A percentile compares a stretch with the other conserved stretches of the same genome.
Conservation (phyloP, 371 early-diverging fungal genomes). For the Apophysomyces variabilis region DNA sequence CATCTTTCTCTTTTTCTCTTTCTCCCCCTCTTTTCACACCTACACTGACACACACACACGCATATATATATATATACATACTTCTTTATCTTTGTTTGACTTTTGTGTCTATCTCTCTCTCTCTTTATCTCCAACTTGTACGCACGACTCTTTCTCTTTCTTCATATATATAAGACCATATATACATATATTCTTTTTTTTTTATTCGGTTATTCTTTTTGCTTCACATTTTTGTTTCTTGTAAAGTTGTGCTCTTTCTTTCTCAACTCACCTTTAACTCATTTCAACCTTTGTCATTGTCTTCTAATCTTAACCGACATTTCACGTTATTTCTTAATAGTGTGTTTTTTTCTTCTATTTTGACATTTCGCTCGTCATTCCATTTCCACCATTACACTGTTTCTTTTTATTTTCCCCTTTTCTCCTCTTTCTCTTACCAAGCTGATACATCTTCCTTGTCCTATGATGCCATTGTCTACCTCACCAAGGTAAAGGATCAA, state of each 20-base stretch:
- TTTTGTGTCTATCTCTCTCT: background rate
- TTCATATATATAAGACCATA: background rate
- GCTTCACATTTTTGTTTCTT: background rate
- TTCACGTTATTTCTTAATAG: background rate
- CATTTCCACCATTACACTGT: too few relatives aligned
- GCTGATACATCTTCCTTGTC: background rate
- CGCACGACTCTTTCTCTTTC: background rate
- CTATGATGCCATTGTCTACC: slow-evolving; percentile 6
- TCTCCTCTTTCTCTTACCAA: background rate
- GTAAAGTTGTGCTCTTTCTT: too few relatives aligned
- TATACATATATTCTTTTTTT: background rate
- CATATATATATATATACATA: background rate
- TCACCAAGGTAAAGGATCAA: slow-evolving; percentile 8
- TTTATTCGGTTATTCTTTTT: background rate
- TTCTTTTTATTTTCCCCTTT: too few relatives aligned
- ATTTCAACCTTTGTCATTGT: background rate
- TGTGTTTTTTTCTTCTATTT: background rate
- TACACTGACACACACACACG: too few relatives aligned
- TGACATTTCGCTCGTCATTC: background rate
- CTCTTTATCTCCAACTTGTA: background rate
- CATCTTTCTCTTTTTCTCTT: background rate
- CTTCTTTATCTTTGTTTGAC: background rate
- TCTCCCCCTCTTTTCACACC: too few relatives aligned
- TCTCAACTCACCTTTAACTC: background rate
- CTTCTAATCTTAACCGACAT: slow-evolving; percentile 1